Base-by-base conservation (phyloP, 768 basidiomycete genomes). In the Boletellus ananas region DNA sequence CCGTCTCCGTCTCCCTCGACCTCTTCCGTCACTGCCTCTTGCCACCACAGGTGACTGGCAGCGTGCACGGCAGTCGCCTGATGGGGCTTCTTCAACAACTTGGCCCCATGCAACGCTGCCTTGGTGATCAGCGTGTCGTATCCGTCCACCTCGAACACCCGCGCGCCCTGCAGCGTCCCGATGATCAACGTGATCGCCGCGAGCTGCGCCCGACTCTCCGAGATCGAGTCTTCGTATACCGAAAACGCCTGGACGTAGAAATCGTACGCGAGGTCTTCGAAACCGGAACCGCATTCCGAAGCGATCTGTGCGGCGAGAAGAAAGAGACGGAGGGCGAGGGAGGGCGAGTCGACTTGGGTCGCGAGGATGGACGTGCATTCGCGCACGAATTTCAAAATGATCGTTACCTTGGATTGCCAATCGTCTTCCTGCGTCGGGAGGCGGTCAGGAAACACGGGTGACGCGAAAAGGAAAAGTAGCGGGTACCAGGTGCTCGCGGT, bases 1-100 rank as follows among this genome's bases (percentile, higher is more conserved):
- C 10, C 38, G 17, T 59, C 66, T 7, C 59, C 67, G 1, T 47
- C 63, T 0, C 8, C 45, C 56, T 52, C 62, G 45, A 61, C 67
- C 21, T 65, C 73, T 13, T 77, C 81, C 20, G 68, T 64, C 0
- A 69, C 64, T 47, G 70, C 55, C 54, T 87, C 87, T 66, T 98
- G 96, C 94, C 94, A 99, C 95, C 95, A 99, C 58, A 99, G 72
- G 71, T 99, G 96, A 66, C 94, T 96, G 8, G 96, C 96, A 27
- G 93, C 76, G 43, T 89, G 84, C 18, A 98, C 96, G 5, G 95
- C 96, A 9, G 85, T 90, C 12, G 94, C 88, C 70, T 98, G 96
- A 68, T 97, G 95, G 12, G 92, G 92, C 78, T 99, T 98, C 79
- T 99, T 99, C 69, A 99, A 69, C 56, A 98, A 70, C 71, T 95